Conservation (phyloP, 169 alveolate species). For the Plasmodium berghei region DNA sequence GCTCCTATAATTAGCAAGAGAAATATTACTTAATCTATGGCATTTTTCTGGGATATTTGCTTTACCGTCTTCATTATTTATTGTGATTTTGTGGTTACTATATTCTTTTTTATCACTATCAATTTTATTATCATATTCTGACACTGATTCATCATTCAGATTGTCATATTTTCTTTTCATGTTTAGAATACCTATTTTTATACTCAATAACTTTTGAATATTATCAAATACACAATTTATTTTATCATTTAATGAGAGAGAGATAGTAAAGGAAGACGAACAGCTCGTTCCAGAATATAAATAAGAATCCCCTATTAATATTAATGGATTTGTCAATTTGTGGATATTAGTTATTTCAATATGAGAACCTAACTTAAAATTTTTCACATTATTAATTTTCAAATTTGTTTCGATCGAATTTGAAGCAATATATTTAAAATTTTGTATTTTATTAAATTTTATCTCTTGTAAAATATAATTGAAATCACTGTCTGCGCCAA, state of each 20-base stretch:
- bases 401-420: slow-evolving; percentile 13
- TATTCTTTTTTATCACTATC: neutral
- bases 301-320: slow-evolving; percentile 30
- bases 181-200: slow-evolving; percentile 49
- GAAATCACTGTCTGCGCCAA: slow-evolving; percentile 58
- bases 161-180: slow-evolving; percentile 6
- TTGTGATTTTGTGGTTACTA: slow-evolving; percentile 4
- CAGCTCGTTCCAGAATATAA: slow-evolving; percentile 51
- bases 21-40: slow-evolving; percentile 21
- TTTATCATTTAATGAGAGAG: slow-evolving; percentile 11
- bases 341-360: slow-evolving; percentile 36
- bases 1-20: slow-evolving; percentile 4
- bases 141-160: neutral
- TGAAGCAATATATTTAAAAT: slow-evolving; percentile 21
- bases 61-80: slow-evolving; percentile 5
- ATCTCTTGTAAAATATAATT: slow-evolving; percentile 56
- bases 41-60: neutral
- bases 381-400: slow-evolving; percentile 10
- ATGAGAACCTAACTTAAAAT: slow-evolving; percentile 46
- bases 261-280: slow-evolving; percentile 41
- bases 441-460: slow-evolving; percentile 38
- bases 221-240: neutral
- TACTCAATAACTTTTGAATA: slow-evolving; percentile 12
- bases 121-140: neutral
- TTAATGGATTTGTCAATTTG: slow-evolving; percentile 17